phyloP scores from a whole-genome alignment of 78 protist genomes.

The Cavenderia fasciculata region DNA sequence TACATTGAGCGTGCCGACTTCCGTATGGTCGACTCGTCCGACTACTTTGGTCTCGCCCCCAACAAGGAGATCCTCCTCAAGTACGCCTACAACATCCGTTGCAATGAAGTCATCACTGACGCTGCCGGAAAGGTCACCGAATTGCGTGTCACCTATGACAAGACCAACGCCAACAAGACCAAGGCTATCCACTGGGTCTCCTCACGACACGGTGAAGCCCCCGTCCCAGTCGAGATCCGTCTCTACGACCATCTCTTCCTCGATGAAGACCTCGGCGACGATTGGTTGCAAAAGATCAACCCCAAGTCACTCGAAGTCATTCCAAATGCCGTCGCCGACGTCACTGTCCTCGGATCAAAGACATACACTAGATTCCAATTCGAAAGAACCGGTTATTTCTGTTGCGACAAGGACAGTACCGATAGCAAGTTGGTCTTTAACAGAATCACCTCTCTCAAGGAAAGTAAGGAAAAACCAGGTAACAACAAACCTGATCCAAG shows the following conservation, averaged over 20 bases:
- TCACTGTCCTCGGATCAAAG: conserved; percentile 53
- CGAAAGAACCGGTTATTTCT: conserved; percentile 97
- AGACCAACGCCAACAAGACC: conserved; percentile 42
- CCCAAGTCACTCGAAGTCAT: conserved; percentile 56
- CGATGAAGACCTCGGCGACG: conserved; percentile 58
- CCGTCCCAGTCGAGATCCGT: conserved; percentile 59
- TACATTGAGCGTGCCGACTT: conserved; percentile 94
- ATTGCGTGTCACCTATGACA: conserved; percentile 73
- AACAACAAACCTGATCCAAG: conserved; percentile 16
- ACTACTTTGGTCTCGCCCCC: conserved; percentile 90
- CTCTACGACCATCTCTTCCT: conserved; percentile 83
- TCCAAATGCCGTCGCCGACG: conserved; percentile 58
- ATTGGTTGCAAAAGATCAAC: conserved; percentile 68
- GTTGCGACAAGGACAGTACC: conserved; percentile 87
- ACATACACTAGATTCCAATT: conserved; percentile 87
- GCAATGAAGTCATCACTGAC: conserved; percentile 70
- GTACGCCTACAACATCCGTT: conserved; percentile 75
- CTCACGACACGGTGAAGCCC: conserved; percentile 8
- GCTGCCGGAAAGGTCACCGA: conserved; percentile 72
- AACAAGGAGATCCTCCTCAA: conserved; percentile 84
- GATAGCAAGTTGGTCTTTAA: conserved; percentile 89
- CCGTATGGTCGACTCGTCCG: conserved; percentile 63
- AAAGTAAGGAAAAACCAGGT: conserved; percentile 68
- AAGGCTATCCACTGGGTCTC: conserved; percentile 96
- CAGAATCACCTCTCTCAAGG: conserved; percentile 92